Percentiles rank a stretch among this genome's conserved stretches.
Conservation (phyloP, 2,329 filamentous ascomycete species). For the Cryphonectria nitschkei region DNA sequence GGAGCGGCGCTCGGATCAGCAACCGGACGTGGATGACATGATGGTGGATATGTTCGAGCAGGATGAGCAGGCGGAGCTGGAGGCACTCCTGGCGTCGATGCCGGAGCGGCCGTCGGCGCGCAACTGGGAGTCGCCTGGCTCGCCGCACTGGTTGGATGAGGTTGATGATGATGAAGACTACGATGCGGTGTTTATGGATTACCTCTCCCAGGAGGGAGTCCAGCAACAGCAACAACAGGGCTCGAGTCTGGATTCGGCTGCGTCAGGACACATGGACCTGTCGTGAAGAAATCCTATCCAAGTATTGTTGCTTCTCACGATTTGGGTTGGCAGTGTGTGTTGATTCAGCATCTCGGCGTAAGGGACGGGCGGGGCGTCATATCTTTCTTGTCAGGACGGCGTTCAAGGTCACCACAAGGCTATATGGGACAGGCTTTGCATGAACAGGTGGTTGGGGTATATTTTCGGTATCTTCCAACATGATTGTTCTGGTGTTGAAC, state of each 20-base stretch:
- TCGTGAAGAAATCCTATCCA: slow-evolving; percentile 36
- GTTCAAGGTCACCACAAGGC: slow-evolving; percentile 12
- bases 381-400: slow-evolving; percentile 9
- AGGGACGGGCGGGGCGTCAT: not conserved
- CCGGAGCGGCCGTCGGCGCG: slow-evolving; percentile 32
- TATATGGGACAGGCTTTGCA: slow-evolving; percentile 27
- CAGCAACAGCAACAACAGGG: slow-evolving; percentile 38
- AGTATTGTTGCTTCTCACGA: not conserved
- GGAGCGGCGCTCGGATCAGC: slow-evolving; percentile 17
- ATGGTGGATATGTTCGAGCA: slow-evolving; percentile 57
- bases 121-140: slow-evolving; percentile 32
- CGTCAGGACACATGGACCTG: slow-evolving; percentile 52
- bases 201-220: slow-evolving; percentile 49
- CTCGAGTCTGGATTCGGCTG: slow-evolving; percentile 29
- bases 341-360: not conserved
- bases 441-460: slow-evolving; percentile 31
- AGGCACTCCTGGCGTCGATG: slow-evolving; percentile 56
- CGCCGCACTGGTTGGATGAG: slow-evolving; percentile 53
- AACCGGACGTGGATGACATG: slow-evolving; percentile 47
- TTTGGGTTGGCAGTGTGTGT: slow-evolving; percentile 10
- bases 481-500: not conserved
- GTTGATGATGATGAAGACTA: slow-evolving; percentile 61
- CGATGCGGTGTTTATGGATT: slow-evolving; percentile 67
- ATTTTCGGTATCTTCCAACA: slow-evolving; percentile 9
- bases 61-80: slow-evolving; percentile 58